Evolutionary conservation across 2,329 filamentous ascomycete species (phyloP).

Genomic region (Hymenoscyphus scutula): DNA sequence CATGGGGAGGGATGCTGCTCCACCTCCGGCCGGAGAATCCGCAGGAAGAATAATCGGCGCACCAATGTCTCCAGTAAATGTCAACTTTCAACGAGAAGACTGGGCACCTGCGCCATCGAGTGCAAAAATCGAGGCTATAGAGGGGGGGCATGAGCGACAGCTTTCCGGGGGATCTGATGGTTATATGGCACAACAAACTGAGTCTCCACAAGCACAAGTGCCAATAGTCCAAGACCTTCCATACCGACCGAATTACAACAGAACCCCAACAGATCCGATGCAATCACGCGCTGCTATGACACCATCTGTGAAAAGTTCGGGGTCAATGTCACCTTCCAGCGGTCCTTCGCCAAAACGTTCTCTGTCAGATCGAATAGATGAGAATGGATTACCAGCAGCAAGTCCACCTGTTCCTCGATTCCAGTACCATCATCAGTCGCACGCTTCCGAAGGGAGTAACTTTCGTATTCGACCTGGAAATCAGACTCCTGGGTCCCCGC

Average conservation of each 20-base stretch:
- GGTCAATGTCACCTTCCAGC: slow-evolving; percentile 27
- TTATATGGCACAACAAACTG: slow-evolving; percentile 18
- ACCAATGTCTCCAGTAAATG: slow-evolving; percentile 55
- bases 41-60: slow-evolving; percentile 45
- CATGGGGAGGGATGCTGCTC: slow-evolving; percentile 23
- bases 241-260: slow-evolving; percentile 30
- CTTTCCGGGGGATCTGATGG: slow-evolving; percentile 20
- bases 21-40: slow-evolving; percentile 27
- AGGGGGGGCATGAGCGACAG: slow-evolving; percentile 17
- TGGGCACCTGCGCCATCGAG: slow-evolving; percentile 52
- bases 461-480: slow-evolving; percentile 16
- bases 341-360: slow-evolving; percentile 18
- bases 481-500: slow-evolving; percentile 19
- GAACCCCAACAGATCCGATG: slow-evolving; percentile 23
- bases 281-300: slow-evolving; percentile 35
- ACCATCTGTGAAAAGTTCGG: slow-evolving; percentile 30
- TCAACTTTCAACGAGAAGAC: slow-evolving; percentile 53
- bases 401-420: slow-evolving; percentile 49
- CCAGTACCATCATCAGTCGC: slow-evolving; percentile 57
- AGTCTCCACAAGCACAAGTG: slow-evolving; percentile 12
- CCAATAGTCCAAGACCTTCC: slow-evolving; percentile 30
- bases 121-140: slow-evolving; percentile 47
- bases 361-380: slow-evolving; percentile 25
- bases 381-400: slow-evolving; percentile 22
- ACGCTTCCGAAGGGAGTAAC: slow-evolving; percentile 43